Evolutionary conservation across 768 basidiomycete species (phyloP).

Genomic region (Amanita fuliginea): DNA sequence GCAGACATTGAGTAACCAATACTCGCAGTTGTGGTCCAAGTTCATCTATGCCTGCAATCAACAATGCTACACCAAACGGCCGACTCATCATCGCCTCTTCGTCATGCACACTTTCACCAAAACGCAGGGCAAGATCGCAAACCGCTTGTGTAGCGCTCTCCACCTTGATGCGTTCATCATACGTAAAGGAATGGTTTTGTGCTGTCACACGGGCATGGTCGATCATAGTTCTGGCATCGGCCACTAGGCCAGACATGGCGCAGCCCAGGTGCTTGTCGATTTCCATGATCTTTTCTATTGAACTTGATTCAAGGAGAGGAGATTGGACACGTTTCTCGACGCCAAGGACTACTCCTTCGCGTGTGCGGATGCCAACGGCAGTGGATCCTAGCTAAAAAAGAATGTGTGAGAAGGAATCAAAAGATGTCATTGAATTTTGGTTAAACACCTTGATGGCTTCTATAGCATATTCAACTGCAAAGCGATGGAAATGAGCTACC

Average conservation of each 20-base stretch:
- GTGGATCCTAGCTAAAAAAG: conserved; percentile 83
- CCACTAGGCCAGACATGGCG: conserved; percentile 95
- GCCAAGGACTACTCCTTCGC: conserved; percentile 83
- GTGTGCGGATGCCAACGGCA: conserved; percentile 89
- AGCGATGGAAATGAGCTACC: conserved; percentile 11
- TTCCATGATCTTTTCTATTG: conserved; percentile 99
- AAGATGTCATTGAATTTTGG: background rate
- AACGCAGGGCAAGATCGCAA: conserved; percentile 91
- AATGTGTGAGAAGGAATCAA: background rate
- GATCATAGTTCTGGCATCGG: conserved; percentile 98
- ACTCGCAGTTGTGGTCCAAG: conserved; percentile 89
- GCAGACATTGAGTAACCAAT: background rate
- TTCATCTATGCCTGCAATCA: conserved; percentile 97
- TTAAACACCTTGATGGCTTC: conserved; percentile 89
- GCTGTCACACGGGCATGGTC: conserved; percentile 97
- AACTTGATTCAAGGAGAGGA: conserved; percentile 85
- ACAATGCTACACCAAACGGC: conserved; percentile 94
- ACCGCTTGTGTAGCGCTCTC: conserved; percentile 98
- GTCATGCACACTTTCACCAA: conserved; percentile 98
- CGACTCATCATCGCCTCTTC: conserved; percentile 99
- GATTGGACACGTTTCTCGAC: conserved; percentile 99
- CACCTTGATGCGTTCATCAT: conserved; percentile 93
- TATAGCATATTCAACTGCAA: conserved; percentile 94
- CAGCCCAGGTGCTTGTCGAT: conserved; percentile 95
- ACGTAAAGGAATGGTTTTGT: conserved; percentile 93